phyloP scores from a whole-genome alignment of 352 stramenopile species.

The Pythium periplocum region DNA sequence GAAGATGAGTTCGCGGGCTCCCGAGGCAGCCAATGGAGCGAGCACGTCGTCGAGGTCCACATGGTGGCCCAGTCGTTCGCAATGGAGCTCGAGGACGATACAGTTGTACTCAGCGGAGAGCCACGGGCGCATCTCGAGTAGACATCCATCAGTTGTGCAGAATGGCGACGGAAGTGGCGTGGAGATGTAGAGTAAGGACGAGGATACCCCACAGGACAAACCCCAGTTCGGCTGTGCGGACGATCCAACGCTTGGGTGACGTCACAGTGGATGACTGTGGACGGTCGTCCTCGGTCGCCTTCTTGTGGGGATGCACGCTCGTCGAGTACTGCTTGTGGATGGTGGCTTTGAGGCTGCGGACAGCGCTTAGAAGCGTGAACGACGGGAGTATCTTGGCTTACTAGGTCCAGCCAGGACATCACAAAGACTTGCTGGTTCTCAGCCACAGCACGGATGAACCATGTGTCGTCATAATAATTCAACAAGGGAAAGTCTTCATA shows the following conservation, averaged over 20 bases:
- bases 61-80: slow-evolving; percentile 1
- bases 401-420: slow-evolving; percentile 16
- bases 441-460: slow-evolving; percentile 14
- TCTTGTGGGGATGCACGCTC: no score
- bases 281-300: no score
- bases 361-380: slow-evolving; percentile 4
- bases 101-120: slow-evolving; percentile 9
- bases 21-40: no score
- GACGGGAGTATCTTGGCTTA: slow-evolving; percentile 7
- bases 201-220: slow-evolving; percentile 6
- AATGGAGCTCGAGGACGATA: slow-evolving; percentile 14
- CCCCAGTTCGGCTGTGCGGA: neutral
- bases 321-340: neutral
- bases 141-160: slow-evolving; percentile 1
- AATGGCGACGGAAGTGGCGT: slow-evolving; percentile 2
- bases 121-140: slow-evolving; percentile 14
- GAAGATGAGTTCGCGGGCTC: no score
- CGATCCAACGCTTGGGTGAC: neutral
- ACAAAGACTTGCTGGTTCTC: slow-evolving; percentile 21
- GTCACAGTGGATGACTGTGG: neutral
- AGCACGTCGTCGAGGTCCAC: neutral
- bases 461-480: slow-evolving; percentile 18
- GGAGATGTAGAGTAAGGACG: slow-evolving; percentile 11
- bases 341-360: neutral
- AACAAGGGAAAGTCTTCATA: slow-evolving; percentile 11